Conservation (phyloP, 2,329 filamentous ascomycete species). For the Aureobasidium subglaciale region DNA sequence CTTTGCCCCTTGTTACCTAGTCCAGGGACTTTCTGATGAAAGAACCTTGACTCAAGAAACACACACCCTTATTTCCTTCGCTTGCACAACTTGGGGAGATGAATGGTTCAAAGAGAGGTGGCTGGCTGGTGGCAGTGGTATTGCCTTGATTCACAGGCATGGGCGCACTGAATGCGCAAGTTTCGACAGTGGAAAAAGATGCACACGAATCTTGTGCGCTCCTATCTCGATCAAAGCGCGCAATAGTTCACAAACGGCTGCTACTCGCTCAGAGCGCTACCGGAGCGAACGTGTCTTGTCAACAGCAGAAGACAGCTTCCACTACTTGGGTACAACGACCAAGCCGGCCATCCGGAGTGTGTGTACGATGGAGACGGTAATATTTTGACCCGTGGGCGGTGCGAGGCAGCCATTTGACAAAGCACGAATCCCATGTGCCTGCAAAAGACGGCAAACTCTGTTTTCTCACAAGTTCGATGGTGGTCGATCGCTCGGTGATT, state of each 20-base stretch:
- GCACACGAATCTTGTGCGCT: not conserved
- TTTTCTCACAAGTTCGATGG: not conserved
- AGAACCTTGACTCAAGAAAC: conserved; percentile 4
- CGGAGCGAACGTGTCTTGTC: not conserved
- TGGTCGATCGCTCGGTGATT: conserved; percentile 1
- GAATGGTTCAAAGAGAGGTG: not conserved
- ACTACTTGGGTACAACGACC: not conserved
- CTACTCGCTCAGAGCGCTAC: not conserved
- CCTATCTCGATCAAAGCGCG: not conserved
- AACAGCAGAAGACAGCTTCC: not conserved
- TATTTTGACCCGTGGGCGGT: not conserved
- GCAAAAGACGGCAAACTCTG: not conserved
- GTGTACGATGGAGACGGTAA: not conserved
- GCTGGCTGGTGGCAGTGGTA: not conserved
- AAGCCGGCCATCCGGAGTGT: not conserved
- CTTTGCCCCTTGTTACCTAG: conserved; percentile 1
- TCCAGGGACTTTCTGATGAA: conserved; percentile 4
- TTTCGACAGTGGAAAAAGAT: not conserved
- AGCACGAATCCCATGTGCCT: not conserved
- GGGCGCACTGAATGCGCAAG: not conserved
- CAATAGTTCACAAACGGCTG: not conserved
- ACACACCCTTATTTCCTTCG: not conserved
- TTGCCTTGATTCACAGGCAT: not conserved
- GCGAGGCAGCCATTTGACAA: conserved; percentile 1
- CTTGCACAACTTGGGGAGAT: not conserved